Percentiles rank a stretch among this genome's conserved stretches.
Conservation (phyloP, 1,284 basidiomycete species). For the Apiotrichum laibachii region DNA sequence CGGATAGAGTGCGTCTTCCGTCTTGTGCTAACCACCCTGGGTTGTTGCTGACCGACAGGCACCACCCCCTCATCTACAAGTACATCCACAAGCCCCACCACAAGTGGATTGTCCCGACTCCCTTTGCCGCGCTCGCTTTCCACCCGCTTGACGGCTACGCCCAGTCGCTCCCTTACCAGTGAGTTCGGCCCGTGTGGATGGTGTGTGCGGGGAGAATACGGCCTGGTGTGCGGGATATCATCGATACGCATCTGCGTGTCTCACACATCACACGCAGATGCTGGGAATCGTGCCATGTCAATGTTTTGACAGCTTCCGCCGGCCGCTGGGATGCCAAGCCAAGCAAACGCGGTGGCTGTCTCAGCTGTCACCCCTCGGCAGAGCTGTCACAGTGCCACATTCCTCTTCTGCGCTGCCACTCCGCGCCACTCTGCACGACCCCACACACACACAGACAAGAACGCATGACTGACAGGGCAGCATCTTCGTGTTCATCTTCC, state of each 20-base stretch:
- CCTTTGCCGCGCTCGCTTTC: slow-evolving; percentile 95
- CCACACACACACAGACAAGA: background rate
- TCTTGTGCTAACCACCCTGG: background rate
- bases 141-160: slow-evolving; percentile 92
- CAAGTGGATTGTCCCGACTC: slow-evolving; percentile 97
- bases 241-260: too few species aligned
- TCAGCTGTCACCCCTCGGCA: too few species aligned
- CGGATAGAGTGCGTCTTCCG: slow-evolving; percentile 59
- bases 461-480: slow-evolving; percentile 21
- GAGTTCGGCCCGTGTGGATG: slow-evolving; percentile 13
- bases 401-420: too few species aligned
- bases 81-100: slow-evolving; percentile 93
- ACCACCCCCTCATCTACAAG: slow-evolving; percentile 86
- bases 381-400: too few species aligned
- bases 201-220: too few species aligned
- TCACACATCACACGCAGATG: too few species aligned
- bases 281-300: too few species aligned
- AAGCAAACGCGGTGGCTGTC: too few species aligned
- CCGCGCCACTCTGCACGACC: background rate
- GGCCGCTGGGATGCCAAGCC: too few species aligned
- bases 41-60: slow-evolving; percentile 38
- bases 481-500: slow-evolving; percentile 86
- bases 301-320: too few species aligned
- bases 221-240: too few species aligned
- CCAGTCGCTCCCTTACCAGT: slow-evolving; percentile 91